Conservation (phyloP, 805 yeast genomes). For the Metschnikowia continentalis region DNA sequence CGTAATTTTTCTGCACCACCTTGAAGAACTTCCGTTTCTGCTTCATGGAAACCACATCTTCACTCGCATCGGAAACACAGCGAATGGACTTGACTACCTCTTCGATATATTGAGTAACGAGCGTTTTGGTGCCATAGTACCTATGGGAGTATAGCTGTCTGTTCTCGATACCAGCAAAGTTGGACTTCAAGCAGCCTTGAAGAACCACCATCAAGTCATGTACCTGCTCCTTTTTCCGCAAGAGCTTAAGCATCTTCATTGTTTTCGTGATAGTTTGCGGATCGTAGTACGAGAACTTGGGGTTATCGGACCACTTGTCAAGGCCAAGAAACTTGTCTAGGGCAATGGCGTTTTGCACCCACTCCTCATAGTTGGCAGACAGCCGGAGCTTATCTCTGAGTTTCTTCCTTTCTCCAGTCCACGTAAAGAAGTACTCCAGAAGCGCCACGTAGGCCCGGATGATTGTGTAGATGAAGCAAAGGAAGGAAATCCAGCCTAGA, state of each 20-base stretch:
- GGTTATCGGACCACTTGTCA: constrained; percentile 61
- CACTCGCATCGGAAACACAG: constrained; percentile 34
- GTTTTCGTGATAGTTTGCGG: constrained; percentile 54
- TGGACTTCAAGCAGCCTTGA: constrained; percentile 64
- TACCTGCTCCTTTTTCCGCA: constrained; percentile 27
- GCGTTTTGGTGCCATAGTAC: constrained; percentile 66
- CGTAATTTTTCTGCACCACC: constrained; percentile 58
- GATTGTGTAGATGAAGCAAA: constrained; percentile 47
- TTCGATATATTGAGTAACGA: constrained; percentile 51
- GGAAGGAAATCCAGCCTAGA: constrained; percentile 48
- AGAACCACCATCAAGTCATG: constrained; percentile 52
- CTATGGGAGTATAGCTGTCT: constrained; percentile 67
- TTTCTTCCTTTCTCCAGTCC: constrained; percentile 54
- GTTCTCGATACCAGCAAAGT: constrained; percentile 78
- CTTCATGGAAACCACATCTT: constrained; percentile 28
- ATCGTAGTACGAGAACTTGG: constrained; percentile 64
- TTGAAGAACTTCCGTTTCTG: constrained; percentile 53
- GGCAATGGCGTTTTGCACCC: constrained; percentile 54
- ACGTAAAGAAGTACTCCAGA: constrained; percentile 55
- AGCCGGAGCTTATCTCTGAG: constrained; percentile 48
- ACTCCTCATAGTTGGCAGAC: constrained; percentile 54
- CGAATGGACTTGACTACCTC: constrained; percentile 50
- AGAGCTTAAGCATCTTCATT: constrained; percentile 35
- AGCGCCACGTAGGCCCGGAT: constrained; percentile 59
- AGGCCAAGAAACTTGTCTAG: constrained; percentile 56